Evolutionary conservation across 495 filamentous ascomycete species (phyloP), one percentile per base, ranked within the genome.

Genomic region (Aspergillus steynii): DNA sequence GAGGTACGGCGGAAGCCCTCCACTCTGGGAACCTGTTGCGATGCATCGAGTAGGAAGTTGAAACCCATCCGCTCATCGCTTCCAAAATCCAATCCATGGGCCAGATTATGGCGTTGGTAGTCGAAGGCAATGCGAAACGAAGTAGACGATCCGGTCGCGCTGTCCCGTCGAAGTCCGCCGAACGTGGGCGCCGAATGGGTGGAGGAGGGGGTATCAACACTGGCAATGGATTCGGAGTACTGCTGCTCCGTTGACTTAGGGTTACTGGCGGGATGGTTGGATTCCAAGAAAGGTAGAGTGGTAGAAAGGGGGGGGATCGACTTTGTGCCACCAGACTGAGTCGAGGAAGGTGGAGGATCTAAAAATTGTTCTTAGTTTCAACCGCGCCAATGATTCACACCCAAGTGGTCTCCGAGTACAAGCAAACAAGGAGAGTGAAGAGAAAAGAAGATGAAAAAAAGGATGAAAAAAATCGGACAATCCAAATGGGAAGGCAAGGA

Each of bases 41-140:
- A 72, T 37, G 79, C 71, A 55, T 86, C 86, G 2, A 92, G 79
- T 1, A 92, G 74, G 53, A 90, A 91, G 50, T 86, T 86, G 32
- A 93, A 82, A 29, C 83, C 88, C 26, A 92, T 79, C 53, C 85
- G 79, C 56, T 90, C 86, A 64, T 77, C 76, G 29, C 66, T 50
- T 2, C 84, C 82, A 58, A 88, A 79, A 32, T 88, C 82, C 6
- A 89, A 61, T 48, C 82, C 82, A 59, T 88, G 84, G 31, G 75
- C 60, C 51, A 83, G 71, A 42, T 82, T 79, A 53, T 85, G 78
- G 27, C 82, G 82, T 60, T 85, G 85, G 57, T 83, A 81, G 46
- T 82, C 74, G 26, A 78, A 68, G 48, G 70, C 74, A 29, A 68
- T 56, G 26, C 74, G 74, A 45, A 77, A 68, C 32, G 76, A 71